phyloP scores from a whole-genome alignment of 306 rosid genomes.

The Vigna radiata region DNA sequence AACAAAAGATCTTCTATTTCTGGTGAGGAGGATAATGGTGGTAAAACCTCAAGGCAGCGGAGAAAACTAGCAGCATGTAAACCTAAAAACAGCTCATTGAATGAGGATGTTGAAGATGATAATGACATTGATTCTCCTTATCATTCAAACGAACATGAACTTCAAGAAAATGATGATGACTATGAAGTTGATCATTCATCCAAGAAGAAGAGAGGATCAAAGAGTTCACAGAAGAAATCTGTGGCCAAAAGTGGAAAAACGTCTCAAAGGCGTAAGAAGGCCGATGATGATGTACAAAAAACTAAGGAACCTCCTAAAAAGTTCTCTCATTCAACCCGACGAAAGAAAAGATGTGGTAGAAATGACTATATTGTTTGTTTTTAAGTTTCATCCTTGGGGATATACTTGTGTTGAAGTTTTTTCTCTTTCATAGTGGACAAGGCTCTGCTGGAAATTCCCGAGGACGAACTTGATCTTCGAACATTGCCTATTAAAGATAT shows the following conservation, averaged over 20 bases:
- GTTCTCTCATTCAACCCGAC: slow-evolving; percentile 79
- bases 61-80: slow-evolving; percentile 53
- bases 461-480: slow-evolving; percentile 73
- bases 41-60: slow-evolving; percentile 54
- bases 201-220: slow-evolving; percentile 54
- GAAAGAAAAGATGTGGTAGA: slow-evolving; percentile 73
- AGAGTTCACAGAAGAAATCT: slow-evolving; percentile 59
- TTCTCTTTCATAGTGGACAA: slow-evolving; percentile 63
- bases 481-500: slow-evolving; percentile 69
- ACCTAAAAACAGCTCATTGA: slow-evolving; percentile 51
- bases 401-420: slow-evolving; percentile 44
- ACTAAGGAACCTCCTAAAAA: slow-evolving; percentile 61
- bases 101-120: slow-evolving; percentile 45
- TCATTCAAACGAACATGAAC: slow-evolving; percentile 50
- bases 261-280: slow-evolving; percentile 54
- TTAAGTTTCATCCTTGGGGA: slow-evolving; percentile 7
- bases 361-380: slow-evolving; percentile 28
- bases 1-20: slow-evolving; percentile 40
- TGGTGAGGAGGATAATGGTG: slow-evolving; percentile 48
- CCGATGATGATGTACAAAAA: slow-evolving; percentile 51
- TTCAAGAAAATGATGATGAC: slow-evolving; percentile 54
- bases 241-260: slow-evolving; percentile 63
- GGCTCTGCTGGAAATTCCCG: slow-evolving; percentile 76
- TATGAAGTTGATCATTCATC: slow-evolving; percentile 43
- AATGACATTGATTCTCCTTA: slow-evolving; percentile 52